Evolutionary conservation across 495 filamentous ascomycete genomes (phyloP).

Genomic region (Immersiella caudata): DNA sequence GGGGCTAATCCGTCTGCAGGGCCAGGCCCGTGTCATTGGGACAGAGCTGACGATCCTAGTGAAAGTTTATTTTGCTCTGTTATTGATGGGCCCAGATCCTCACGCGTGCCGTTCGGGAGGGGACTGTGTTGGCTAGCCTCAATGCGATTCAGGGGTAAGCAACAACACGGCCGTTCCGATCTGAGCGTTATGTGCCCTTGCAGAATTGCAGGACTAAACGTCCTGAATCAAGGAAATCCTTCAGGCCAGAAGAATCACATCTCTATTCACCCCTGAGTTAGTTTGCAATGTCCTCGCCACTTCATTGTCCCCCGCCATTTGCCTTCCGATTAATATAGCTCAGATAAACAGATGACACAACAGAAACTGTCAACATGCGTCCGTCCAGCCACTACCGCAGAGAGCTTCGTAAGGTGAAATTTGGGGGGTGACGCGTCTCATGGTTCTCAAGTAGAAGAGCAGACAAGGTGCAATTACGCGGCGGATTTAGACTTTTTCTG

Average conservation of each 20-base stretch:
- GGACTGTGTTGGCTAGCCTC: no score
- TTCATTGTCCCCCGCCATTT: no score
- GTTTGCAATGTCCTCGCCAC: no score
- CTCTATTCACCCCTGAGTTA: no score
- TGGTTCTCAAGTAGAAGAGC: background rate
- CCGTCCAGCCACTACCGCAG: background rate
- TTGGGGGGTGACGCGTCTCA: background rate
- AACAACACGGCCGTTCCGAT: background rate
- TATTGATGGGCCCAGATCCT: no score
- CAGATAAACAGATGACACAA: background rate
- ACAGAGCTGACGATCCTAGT: background rate
- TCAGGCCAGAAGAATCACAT: no score
- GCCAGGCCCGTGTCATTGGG: background rate
- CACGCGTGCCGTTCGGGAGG: no score
- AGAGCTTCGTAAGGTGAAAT: background rate
- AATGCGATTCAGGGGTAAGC: background rate
- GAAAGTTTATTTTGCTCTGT: background rate
- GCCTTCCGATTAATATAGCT: no score
- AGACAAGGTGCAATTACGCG: background rate
- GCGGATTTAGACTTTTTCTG: background rate
- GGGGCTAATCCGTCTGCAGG: background rate
- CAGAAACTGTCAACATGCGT: background rate
- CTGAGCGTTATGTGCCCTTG: background rate
- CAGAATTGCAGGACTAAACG: background rate
- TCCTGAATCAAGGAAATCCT: no score